Evolutionary conservation across 164 flowering plant species (phyloP), one percentile per base, ranked within the genome.

Genomic region (Stephania cephalantha): DNA sequence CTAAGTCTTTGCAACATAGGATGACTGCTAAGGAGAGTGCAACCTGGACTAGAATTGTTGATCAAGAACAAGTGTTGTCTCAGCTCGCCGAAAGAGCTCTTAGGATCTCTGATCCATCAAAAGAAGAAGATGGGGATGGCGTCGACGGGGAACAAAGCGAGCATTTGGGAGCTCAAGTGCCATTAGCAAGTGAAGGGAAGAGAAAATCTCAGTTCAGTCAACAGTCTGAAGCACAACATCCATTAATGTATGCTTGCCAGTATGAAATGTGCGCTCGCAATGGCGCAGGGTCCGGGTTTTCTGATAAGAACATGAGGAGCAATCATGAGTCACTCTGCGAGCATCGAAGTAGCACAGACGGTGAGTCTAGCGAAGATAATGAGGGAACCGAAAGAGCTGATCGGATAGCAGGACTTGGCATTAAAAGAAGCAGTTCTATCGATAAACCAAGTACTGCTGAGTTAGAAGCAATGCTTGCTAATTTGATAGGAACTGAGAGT

Each of bases 21-120:
- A 70, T 70, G 72, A 70, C 55, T 2, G 72, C 72, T 10, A 70
- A 70, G 72, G 72, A 70, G 42, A 52, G 64, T 71, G 73, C 73
- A 52, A 50, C 46, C 8, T 70, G 72, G 58, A 17, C 48, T 22
- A 48, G 72, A 46, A 30, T 70, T 46, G 20, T 70, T 17, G 48
- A 25, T 13, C 72, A 46, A 46, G 72, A 70, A 22, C 61, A 70
- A 58, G 65, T 18, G 18, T 58, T 58, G 65, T 58, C 65, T 7
- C 5, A 20, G 20, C 20, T 58, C 65, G 7, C n/a, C 65, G 1
- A 58, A 7, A 58, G 15, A 58, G n/a, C 65, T 17, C 65, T 58
- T 7, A 58, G 65, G 20, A 58, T 58, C 65, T 58, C 65, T 8
- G 9, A 8, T 7, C 65, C n/a, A 13, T 58, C 65, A 58, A 58